Conservation (phyloP, 208 protist genomes). For the Tritrichomonas musculus region DNA sequence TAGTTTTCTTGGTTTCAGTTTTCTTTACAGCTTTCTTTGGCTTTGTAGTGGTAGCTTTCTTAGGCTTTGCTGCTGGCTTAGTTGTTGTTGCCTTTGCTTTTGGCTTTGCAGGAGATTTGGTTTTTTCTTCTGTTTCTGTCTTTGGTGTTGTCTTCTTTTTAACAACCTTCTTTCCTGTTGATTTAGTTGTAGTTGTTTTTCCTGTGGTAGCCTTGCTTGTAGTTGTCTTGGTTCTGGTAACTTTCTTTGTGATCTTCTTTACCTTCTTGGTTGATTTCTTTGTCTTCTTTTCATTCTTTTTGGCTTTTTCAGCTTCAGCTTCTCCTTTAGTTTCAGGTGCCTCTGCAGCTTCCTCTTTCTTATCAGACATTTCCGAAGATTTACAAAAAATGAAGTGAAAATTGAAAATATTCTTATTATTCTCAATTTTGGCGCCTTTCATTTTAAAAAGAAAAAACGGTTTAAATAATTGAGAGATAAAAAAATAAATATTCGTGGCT, state of each 20-base stretch:
- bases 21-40: neutral
- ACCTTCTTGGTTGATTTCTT: no score
- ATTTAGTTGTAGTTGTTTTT: neutral
- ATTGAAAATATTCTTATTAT: neutral
- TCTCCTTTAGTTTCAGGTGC: neutral
- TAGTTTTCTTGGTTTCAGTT: neutral
- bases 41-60: neutral
- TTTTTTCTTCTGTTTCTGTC: neutral
- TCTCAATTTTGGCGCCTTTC: neutral
- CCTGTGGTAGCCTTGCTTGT: neutral
- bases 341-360: neutral
- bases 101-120: neutral
- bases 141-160: neutral
- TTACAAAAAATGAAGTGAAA: no score
- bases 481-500: no score
- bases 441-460: no score
- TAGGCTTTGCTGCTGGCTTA: neutral
- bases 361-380: no score
- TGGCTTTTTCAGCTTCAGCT: neutral
- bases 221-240: neutral
- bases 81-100: neutral
- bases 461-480: no score
- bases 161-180: neutral
- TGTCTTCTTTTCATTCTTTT: neutral
- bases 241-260: neutral